Percentiles rank a stretch among this genome's conserved stretches.
Evolutionary conservation across 371 early-diverging fungal species (phyloP).

Genomic region (Lichtheimia hyalospora): DNA sequence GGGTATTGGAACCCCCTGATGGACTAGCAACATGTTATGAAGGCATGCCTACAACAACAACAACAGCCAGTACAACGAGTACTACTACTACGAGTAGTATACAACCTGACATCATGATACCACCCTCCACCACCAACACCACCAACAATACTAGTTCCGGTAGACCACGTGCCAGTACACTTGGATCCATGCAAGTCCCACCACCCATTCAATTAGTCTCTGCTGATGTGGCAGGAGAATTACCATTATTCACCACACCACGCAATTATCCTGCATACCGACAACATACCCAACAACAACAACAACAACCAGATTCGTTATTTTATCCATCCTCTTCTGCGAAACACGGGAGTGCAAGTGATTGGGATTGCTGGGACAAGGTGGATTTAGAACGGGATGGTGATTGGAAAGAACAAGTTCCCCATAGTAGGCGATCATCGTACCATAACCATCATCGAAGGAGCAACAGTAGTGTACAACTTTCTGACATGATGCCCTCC

Average conservation of each 20-base stretch:
- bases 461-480: slow-evolving; percentile 35
- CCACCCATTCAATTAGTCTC: slow-evolving; percentile 26
- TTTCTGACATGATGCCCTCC: slow-evolving; percentile 22
- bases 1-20: slow-evolving; percentile 33
- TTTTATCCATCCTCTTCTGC: neutral
- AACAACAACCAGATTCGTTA: neutral
- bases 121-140: neutral
- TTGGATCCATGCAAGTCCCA: slow-evolving; percentile 42
- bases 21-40: slow-evolving; percentile 9
- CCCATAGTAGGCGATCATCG: neutral
- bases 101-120: neutral
- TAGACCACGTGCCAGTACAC: slow-evolving; percentile 45
- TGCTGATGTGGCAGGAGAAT: neutral
- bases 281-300: slow-evolving; percentile 7
- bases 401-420: slow-evolving; percentile 11
- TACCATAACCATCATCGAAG: slow-evolving; percentile 23
- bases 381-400: slow-evolving; percentile 25
- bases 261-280: neutral
- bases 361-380: neutral
- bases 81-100: slow-evolving; percentile 6
- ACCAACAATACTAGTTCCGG: slow-evolving; percentile 8
- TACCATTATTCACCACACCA: neutral
- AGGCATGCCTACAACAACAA: neutral
- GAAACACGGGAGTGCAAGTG: neutral
- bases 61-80: neutral